phyloP scores from a whole-genome alignment of 768 basidiomycete species.

The Tremella fuciformis region DNA sequence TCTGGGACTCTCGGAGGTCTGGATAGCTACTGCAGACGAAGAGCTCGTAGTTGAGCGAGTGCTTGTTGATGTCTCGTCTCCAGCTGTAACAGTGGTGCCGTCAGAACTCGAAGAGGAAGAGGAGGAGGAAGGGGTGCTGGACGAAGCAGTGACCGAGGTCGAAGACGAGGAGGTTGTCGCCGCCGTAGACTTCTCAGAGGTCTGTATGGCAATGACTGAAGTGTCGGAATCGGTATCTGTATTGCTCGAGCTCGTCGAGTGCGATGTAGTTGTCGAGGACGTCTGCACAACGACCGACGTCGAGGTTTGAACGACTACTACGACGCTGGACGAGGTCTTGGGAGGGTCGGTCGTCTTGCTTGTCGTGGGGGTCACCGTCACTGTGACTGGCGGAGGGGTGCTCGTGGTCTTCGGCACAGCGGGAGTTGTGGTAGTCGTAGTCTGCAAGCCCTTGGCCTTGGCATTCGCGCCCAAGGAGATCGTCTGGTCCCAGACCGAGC shows the following conservation, averaged over 20 bases:
- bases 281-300: background rate
- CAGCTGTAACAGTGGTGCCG: no score
- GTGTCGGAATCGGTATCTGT: slow-evolving; percentile 1
- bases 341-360: slow-evolving; percentile 1
- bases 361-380: background rate
- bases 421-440: background rate
- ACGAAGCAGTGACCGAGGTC: background rate
- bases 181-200: background rate
- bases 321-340: slow-evolving; percentile 4
- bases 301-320: background rate
- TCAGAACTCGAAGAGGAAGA: slow-evolving; percentile 4
- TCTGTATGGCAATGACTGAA: background rate
- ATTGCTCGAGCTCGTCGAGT: no score
- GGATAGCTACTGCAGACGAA: no score
- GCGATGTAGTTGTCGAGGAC: no score
- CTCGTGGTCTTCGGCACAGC: background rate
- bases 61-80: no score
- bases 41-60: no score
- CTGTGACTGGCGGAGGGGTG: slow-evolving; percentile 1
- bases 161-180: slow-evolving; percentile 2
- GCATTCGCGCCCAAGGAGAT: slow-evolving; percentile 1
- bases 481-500: slow-evolving; percentile 9
- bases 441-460: background rate
- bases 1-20: no score
- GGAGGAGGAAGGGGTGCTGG: slow-evolving; percentile 1